Conservation (phyloP, 148 eudicot species). For the Selenicereus undatus region DNA sequence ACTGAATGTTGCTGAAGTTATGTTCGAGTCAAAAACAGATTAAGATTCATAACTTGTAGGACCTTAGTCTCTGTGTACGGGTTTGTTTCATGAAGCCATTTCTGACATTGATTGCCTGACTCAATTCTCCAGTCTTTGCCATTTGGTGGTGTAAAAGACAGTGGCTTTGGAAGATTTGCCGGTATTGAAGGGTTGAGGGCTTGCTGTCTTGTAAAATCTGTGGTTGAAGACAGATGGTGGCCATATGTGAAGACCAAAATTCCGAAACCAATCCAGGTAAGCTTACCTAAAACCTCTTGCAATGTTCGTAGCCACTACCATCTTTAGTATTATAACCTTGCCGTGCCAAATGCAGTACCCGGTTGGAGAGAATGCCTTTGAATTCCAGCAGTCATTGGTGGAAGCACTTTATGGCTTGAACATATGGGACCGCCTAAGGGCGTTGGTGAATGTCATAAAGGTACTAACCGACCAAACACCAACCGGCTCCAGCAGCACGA, state of each 20-base stretch:
- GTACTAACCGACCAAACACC: conserved; percentile 56
- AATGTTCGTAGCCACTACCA: not conserved
- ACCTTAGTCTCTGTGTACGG: not conserved
- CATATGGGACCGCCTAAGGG: conserved; percentile 87
- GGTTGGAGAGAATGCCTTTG: conserved; percentile 75
- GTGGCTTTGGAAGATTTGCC: conserved; percentile 98
- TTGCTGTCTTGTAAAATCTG: conserved; percentile 91
- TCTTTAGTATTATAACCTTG: not conserved
- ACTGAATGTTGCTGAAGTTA: not conserved
- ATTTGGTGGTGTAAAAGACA: conserved; percentile 94
- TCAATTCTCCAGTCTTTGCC: conserved; percentile 67
- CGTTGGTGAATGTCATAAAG: conserved; percentile 71
- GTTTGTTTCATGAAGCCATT: not conserved
- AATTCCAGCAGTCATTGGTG: conserved; percentile 80
- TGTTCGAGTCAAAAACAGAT: not conserved
- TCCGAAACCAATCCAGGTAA: conserved; percentile 93
- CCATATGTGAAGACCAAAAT: conserved; percentile 83
- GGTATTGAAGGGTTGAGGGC: conserved; percentile 93
- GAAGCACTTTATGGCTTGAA: conserved; percentile 81
- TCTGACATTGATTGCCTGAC: conserved; percentile 5
- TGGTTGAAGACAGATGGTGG: conserved; percentile 98
- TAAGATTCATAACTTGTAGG: not conserved
- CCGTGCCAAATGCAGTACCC: conserved; percentile 66
- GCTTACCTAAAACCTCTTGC: not conserved
- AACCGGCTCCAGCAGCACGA: conserved; percentile 26